Evolutionary conservation across 768 basidiomycete genomes (phyloP).

Genomic region (Neoboletus brunneissimus): DNA sequence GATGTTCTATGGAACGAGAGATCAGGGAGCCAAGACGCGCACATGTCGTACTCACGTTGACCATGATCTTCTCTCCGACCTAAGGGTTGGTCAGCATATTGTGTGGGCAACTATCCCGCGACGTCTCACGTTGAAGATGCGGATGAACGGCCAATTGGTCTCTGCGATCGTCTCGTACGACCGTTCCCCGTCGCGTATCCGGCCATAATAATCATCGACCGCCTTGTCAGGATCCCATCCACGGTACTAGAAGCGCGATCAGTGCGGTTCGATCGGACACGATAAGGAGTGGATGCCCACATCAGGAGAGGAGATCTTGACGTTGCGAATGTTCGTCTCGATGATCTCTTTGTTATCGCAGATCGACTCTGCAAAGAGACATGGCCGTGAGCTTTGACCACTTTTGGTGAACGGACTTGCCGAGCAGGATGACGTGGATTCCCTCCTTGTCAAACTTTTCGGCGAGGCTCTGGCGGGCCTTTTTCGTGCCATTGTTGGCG

Average conservation of each 20-base stretch:
- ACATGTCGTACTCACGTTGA: slow-evolving; percentile 61
- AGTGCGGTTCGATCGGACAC: neutral
- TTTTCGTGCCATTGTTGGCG: slow-evolving; percentile 86
- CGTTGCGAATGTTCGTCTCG: slow-evolving; percentile 89
- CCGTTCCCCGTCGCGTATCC: slow-evolving; percentile 83
- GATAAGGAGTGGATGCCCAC: slow-evolving; percentile 45
- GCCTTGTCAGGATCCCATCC: slow-evolving; percentile 92
- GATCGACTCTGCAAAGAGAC: slow-evolving; percentile 61
- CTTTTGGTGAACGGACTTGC: slow-evolving; percentile 39
- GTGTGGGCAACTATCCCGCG: neutral
- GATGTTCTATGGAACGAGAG: slow-evolving; percentile 52
- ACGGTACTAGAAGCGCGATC: slow-evolving; percentile 59
- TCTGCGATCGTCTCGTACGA: slow-evolving; percentile 92
- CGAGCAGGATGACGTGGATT: slow-evolving; percentile 92
- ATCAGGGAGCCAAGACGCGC: neutral
- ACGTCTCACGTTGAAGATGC: slow-evolving; percentile 77
- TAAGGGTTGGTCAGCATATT: slow-evolving; percentile 29
- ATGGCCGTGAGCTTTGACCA: slow-evolving; percentile 3
- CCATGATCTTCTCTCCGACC: slow-evolving; percentile 95
- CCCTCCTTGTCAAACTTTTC: slow-evolving; percentile 84
- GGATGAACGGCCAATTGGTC: slow-evolving; percentile 88
- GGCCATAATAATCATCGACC: slow-evolving; percentile 85
- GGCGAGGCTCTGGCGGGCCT: slow-evolving; percentile 63
- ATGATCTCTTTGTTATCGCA: slow-evolving; percentile 94
- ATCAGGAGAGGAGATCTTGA: slow-evolving; percentile 98